Evolutionary conservation across 495 filamentous ascomycete genomes (phyloP).

Genomic region (Hapsidospora chrysogenum): DNA sequence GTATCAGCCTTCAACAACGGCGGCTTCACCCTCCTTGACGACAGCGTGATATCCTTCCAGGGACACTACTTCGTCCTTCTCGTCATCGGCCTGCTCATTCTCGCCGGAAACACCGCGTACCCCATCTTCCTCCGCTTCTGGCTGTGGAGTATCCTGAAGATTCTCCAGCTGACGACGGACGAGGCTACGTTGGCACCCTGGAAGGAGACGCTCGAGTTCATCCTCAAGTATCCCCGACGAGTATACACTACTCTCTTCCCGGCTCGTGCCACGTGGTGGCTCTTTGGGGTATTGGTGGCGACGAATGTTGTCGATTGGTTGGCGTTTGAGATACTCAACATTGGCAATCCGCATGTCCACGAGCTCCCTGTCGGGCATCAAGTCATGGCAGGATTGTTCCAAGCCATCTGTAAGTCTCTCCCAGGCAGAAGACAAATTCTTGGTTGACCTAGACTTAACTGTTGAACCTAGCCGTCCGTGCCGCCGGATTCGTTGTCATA

Average conservation of each 20-base stretch:
- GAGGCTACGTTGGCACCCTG: conserved; percentile 14
- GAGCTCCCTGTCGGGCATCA: conserved; percentile 38
- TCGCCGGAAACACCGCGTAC: conserved; percentile 69
- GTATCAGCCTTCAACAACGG: conserved; percentile 75
- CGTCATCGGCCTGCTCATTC: conserved; percentile 58
- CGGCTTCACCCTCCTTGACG: conserved; percentile 71
- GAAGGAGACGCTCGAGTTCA: conserved; percentile 57
- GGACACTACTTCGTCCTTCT: conserved; percentile 52
- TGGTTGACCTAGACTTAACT: too few relatives aligned
- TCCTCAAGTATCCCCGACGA: conserved; percentile 62
- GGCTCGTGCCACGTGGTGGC: conserved; percentile 61
- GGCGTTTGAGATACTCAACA: conserved; percentile 63
- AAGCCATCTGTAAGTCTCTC: conserved; percentile 39
- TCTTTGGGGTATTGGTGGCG: conserved; percentile 50
- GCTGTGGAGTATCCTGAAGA: conserved; percentile 41
- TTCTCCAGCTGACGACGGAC: conserved; percentile 11
- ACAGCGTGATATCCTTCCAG: conserved; percentile 63
- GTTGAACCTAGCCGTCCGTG: conserved; percentile 42
- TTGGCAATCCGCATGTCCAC: conserved; percentile 49
- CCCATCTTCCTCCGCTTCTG: conserved; percentile 68
- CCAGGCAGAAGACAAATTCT: too few relatives aligned
- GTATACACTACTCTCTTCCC: conserved; percentile 80
- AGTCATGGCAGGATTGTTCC: conserved; percentile 66
- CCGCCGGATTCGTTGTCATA: conserved; percentile 75
- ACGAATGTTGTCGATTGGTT: conserved; percentile 74